Evolutionary conservation across 176 grass and related monocot genomes (phyloP), one percentile per base, ranked within the genome.

Genomic region (Hsuehochloa calcarea): DNA sequence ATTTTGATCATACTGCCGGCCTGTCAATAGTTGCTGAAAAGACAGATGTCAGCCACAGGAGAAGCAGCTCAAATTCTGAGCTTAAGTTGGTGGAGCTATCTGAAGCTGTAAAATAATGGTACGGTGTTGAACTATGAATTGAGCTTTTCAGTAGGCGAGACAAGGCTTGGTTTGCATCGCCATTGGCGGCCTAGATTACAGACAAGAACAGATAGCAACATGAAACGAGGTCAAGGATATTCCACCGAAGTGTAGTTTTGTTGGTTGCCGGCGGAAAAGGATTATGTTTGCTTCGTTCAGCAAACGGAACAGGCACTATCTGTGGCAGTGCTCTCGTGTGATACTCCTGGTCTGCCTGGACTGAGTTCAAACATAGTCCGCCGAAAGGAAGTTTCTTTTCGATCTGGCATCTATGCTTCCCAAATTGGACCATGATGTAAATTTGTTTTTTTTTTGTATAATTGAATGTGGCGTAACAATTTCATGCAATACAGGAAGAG

Each of bases 161-260:
- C 29, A 25, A 38, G 54, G 79, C 79, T 84, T 87, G 17, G 89
- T 80, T 87, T 90, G 6, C 78, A 83, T 90, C 74, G 68, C 49
- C 67, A 62, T 67, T 41, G 89, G 80, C 51, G 68, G 75, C 85
- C 40, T 60, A 84, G 39, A 80, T 74, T 43, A 74, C 10, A 45
- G 51, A 88, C 31, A 88, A 87, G n/a, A 77, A 27, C 38, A 67
- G 39, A 31, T 72, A 56, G 16, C 45, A 68, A 46, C 55, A 74
- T 22, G 12, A 22, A 75, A 80, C 51, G 25, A 86, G 54, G 45
- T 44, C 27, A 54, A 65, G 79, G 45, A 72, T 90, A 39, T 2
- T 72, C 72, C 6, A 22, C 29, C 78, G 16, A 19, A 62, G 49
- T 71, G 64, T 64, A 11, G 17, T 10, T 67, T 50, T 68, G 67